Evolutionary conservation across 495 filamentous ascomycete species (phyloP).

Genomic region (Emericellopsis terricola): DNA sequence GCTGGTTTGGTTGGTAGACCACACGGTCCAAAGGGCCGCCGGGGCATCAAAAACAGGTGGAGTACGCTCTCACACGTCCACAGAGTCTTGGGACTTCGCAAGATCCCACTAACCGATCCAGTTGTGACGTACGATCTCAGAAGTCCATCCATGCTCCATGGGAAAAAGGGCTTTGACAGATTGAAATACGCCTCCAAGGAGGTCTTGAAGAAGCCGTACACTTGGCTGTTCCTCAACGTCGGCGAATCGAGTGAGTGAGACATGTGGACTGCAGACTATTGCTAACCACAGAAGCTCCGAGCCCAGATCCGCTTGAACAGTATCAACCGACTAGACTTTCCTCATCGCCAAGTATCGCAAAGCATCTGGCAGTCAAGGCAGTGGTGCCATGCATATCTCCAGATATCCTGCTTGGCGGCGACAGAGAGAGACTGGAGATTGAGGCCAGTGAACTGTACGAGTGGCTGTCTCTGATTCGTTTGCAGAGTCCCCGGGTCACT

Average conservation of each 20-base stretch:
- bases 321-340: conserved; percentile 34
- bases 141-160: conserved; percentile 65
- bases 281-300: conserved; percentile 16
- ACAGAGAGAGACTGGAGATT: conserved; percentile 33
- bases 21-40: conserved; percentile 33
- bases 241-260: conserved; percentile 15
- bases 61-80: conserved; percentile 12
- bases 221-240: conserved; percentile 70
- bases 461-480: conserved; percentile 61
- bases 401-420: conserved; percentile 12
- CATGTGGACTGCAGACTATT: neutral
- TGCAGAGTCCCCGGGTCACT: conserved; percentile 53
- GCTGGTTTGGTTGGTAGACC: conserved; percentile 68
- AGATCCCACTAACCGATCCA: conserved; percentile 12
- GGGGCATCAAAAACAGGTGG: conserved; percentile 32
- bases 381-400: neutral
- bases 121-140: conserved; percentile 72
- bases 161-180: conserved; percentile 80
- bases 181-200: conserved; percentile 75
- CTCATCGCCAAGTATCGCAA: conserved; percentile 18
- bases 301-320: conserved; percentile 29
- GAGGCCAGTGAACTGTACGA: conserved; percentile 53
- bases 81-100: neutral
- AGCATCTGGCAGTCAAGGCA: conserved; percentile 13
- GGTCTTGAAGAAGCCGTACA: conserved; percentile 48